phyloP scores from a whole-genome alignment of 1,139 yeast species.

The Suhomyces bolitotheri region DNA sequence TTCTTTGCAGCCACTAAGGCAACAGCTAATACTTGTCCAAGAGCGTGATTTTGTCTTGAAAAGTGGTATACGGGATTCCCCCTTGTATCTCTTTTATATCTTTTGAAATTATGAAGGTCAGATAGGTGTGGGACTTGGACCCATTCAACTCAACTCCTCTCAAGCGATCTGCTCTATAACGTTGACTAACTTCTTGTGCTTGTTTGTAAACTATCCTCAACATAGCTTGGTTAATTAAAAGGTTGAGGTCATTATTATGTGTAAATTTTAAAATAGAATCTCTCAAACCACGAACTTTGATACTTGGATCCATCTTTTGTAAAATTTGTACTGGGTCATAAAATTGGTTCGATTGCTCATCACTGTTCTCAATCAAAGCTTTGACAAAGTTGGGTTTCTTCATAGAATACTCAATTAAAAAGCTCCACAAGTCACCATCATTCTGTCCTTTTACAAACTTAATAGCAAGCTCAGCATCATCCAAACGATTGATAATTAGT shows the following conservation, averaged over 20 bases:
- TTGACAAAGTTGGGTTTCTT: slow-evolving; percentile 72
- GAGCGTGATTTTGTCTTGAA: slow-evolving; percentile 8
- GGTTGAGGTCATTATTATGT: slow-evolving; percentile 61
- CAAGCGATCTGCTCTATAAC: slow-evolving; percentile 9
- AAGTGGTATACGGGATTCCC: slow-evolving; percentile 4
- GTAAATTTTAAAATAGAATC: slow-evolving; percentile 63
- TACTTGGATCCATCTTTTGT: slow-evolving; percentile 59
- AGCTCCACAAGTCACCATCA: slow-evolving; percentile 78
- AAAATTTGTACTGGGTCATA: slow-evolving; percentile 73
- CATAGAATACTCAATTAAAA: slow-evolving; percentile 69
- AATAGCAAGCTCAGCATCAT: slow-evolving; percentile 81
- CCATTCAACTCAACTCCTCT: slow-evolving; percentile 8
- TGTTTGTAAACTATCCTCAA: slow-evolving; percentile 45
- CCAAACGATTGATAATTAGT: slow-evolving; percentile 71
- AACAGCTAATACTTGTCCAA: no score
- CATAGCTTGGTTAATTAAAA: slow-evolving; percentile 58
- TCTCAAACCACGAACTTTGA: slow-evolving; percentile 66
- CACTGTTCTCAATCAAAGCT: slow-evolving; percentile 69
- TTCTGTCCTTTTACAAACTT: slow-evolving; percentile 73
- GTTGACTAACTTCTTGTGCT: slow-evolving; percentile 12
- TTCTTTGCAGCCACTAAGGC: no score
- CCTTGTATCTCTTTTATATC: slow-evolving; percentile 4
- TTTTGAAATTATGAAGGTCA: slow-evolving; percentile 5
- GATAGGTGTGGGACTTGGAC: slow-evolving; percentile 1
- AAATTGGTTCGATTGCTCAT: slow-evolving; percentile 47